These are phyloP conservation scores for Cruciata laevipes DNA, from an alignment of 257 asterid species.

Conservation along the genomic window DNA sequence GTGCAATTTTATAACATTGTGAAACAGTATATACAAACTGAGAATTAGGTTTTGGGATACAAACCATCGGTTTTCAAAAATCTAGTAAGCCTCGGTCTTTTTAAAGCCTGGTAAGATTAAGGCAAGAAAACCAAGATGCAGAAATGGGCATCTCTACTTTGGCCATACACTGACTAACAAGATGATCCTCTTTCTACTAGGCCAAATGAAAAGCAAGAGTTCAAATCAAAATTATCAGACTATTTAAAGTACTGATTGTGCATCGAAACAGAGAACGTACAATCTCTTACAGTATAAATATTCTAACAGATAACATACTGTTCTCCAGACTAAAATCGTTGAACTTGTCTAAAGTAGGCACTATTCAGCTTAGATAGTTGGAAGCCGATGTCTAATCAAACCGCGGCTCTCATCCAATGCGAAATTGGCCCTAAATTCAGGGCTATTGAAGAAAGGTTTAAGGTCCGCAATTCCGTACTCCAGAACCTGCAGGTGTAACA, in stretches of 20 bases:
- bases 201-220: background rate
- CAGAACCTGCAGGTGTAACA: conserved; percentile 49
- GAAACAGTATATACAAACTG: no score
- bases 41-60: no score
- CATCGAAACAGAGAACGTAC: background rate
- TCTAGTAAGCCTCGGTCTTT: no score
- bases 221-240: background rate
- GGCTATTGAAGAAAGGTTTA: conserved; percentile 62
- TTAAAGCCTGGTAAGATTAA: background rate
- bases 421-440: conserved; percentile 65
- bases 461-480: conserved; percentile 78
- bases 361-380: conserved; percentile 8
- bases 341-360: background rate
- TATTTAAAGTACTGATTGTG: background rate
- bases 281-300: background rate
- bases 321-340: background rate
- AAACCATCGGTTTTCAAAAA: no score
- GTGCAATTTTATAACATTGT: no score
- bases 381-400: conserved; percentile 55
- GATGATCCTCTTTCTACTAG: no score
- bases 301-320: background rate
- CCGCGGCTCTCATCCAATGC: conserved; percentile 57
- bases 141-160: no score
- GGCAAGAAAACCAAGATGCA: background rate
- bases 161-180: no score